phyloP scores from a whole-genome alignment of 768 basidiomycete genomes.

The Phaffia tasmanica region DNA sequence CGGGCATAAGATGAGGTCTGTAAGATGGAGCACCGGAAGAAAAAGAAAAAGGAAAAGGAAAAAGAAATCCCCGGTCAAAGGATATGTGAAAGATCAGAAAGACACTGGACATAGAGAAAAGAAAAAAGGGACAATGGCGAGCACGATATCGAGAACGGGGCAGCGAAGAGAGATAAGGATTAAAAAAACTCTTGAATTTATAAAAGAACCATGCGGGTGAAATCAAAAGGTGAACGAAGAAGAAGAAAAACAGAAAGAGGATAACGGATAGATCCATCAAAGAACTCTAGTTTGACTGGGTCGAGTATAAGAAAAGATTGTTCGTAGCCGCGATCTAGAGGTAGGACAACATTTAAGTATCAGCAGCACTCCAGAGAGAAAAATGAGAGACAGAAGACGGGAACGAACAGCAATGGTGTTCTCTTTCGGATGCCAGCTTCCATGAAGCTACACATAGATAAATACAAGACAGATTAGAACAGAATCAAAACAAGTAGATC shows the following conservation, averaged over 20 bases:
- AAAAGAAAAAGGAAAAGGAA: background rate
- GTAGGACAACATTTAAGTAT: conserved; percentile 14
- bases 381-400: background rate
- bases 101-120: background rate
- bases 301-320: conserved; percentile 61
- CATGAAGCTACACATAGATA: conserved; percentile 31
- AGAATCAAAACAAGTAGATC: background rate
- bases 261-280: background rate
- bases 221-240: no score
- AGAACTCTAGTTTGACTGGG: background rate
- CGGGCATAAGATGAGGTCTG: no score
- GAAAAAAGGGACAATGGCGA: background rate
- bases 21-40: no score
- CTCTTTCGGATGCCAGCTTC: conserved; percentile 87
- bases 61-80: background rate
- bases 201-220: no score
- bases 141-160: no score
- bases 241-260: background rate
- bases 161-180: no score
- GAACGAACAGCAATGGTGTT: conserved; percentile 86
- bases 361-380: conserved; percentile 4
- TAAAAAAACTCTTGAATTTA: no score
- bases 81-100: background rate
- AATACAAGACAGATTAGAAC: conserved; percentile 38
- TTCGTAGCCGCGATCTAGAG: conserved; percentile 87